A percentile compares a stretch with the other conserved stretches of the same genome.
phyloP scores from a whole-genome alignment of 352 stramenopile genomes.

The Phytophthora ramorum region DNA sequence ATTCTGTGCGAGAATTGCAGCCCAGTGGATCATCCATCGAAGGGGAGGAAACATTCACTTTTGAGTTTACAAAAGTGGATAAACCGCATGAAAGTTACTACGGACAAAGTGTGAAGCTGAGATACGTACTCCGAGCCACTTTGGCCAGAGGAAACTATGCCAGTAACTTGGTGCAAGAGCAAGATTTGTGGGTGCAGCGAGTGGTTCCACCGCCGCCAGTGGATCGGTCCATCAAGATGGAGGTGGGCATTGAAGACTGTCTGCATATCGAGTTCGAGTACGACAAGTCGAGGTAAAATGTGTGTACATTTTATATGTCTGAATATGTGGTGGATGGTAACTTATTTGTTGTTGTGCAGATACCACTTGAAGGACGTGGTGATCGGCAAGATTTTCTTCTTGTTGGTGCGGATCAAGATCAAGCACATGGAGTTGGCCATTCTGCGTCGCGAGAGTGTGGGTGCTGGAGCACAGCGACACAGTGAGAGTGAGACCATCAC shows the following conservation, averaged over 20 bases:
- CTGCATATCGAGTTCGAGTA: conserved; percentile 99
- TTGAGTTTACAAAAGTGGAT: conserved; percentile 95
- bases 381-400: conserved; percentile 98
- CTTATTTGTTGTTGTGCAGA: conserved; percentile 27
- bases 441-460: conserved; percentile 94
- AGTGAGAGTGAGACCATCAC: conserved; percentile 97
- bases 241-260: conserved; percentile 99
- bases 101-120: conserved; percentile 94
- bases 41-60: conserved; percentile 77
- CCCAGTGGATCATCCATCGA: conserved; percentile 72
- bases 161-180: conserved; percentile 91
- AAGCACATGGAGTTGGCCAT: conserved; percentile 99
- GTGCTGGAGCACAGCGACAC: conserved; percentile 74
- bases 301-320: neutral
- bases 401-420: conserved; percentile 99
- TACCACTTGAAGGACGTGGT: conserved; percentile 97
- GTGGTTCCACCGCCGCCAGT: conserved; percentile 65
- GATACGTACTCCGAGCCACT: conserved; percentile 96
- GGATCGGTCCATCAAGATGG: conserved; percentile 97
- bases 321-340: neutral
- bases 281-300: conserved; percentile 93
- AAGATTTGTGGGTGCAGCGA: conserved; percentile 94
- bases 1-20: conserved; percentile 91
- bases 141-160: conserved; percentile 91
- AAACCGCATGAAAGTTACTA: conserved; percentile 98